Conservation (phyloP, 2,329 filamentous ascomycete genomes). For the Colletotrichum tropicicola region DNA sequence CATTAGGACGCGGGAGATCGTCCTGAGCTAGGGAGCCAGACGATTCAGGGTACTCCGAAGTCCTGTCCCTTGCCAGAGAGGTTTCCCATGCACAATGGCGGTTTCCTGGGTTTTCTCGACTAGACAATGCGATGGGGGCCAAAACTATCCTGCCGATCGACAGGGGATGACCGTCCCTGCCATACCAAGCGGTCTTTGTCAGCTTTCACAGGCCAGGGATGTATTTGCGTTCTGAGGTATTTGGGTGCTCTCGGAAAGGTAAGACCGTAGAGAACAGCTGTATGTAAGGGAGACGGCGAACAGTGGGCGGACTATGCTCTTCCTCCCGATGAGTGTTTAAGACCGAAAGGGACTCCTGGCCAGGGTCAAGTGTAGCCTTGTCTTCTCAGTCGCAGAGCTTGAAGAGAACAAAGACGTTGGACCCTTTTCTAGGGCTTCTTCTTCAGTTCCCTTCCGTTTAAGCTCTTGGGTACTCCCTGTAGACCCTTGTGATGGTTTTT, state of each 20-base stretch:
- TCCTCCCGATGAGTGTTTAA: background rate
- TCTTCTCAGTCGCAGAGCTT: background rate
- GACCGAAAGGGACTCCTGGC: background rate
- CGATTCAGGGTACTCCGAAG: background rate
- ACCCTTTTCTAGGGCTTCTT: background rate
- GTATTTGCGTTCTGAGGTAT: background rate
- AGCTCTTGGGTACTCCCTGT: constrained; percentile 7
- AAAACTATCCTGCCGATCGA: constrained; percentile 9
- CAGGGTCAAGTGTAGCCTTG: background rate
- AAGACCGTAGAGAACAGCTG: background rate
- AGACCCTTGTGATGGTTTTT: background rate
- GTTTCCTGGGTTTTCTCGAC: background rate
- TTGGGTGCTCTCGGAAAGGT: background rate
- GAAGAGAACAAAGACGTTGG: background rate
- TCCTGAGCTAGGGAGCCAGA: background rate
- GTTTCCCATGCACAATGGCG: constrained; percentile 23
- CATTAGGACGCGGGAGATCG: constrained; percentile 20
- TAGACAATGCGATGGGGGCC: constrained; percentile 11
- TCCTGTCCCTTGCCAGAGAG: background rate
- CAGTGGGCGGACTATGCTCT: background rate
- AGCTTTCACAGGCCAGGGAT: constrained; percentile 21
- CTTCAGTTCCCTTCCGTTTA: background rate
- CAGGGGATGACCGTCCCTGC: constrained; percentile 27
- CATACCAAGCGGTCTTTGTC: constrained; percentile 9
- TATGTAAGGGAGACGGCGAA: constrained; percentile 19